Conservation (phyloP, 1,284 basidiomycete genomes). For the Irpex sp. region DNA sequence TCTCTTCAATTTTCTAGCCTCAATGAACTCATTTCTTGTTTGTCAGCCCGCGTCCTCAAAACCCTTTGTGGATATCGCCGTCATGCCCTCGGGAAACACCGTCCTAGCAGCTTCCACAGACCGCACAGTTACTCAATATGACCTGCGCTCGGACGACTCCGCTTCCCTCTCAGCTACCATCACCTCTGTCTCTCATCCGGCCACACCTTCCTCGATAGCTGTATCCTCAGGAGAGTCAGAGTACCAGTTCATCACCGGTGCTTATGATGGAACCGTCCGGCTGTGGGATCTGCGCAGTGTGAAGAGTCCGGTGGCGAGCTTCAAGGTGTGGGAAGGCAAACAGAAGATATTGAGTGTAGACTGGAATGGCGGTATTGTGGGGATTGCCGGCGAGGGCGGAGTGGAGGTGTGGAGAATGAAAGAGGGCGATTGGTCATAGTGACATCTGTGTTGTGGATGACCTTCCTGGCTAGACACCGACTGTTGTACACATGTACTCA, state of each 20-base stretch:
- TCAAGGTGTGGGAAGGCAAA: slow-evolving; percentile 56
- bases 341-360: slow-evolving; percentile 78
- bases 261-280: slow-evolving; percentile 80
- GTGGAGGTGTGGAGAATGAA: slow-evolving; percentile 76
- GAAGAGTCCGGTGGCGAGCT: slow-evolving; percentile 61
- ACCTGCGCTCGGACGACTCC: slow-evolving; percentile 46
- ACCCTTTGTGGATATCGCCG: slow-evolving; percentile 61
- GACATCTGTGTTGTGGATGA: too few species aligned
- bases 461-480: too few species aligned
- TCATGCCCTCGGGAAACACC: slow-evolving; percentile 38
- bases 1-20: not conserved
- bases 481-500: too few species aligned
- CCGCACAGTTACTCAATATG: slow-evolving; percentile 63
- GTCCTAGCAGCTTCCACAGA: slow-evolving; percentile 65
- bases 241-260: slow-evolving; percentile 75
- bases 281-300: slow-evolving; percentile 85
- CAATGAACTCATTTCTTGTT: not conserved
- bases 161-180: slow-evolving; percentile 40
- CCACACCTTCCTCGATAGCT: slow-evolving; percentile 73
- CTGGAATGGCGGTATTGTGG: slow-evolving; percentile 72
- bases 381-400: slow-evolving; percentile 81
- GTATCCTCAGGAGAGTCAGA: slow-evolving; percentile 41
- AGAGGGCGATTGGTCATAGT: slow-evolving; percentile 20
- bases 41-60: slow-evolving; percentile 62
- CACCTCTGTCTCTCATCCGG: slow-evolving; percentile 60